Conservation (phyloP, 2,329 filamentous ascomycete genomes). For the Fusarium incarnatum region DNA sequence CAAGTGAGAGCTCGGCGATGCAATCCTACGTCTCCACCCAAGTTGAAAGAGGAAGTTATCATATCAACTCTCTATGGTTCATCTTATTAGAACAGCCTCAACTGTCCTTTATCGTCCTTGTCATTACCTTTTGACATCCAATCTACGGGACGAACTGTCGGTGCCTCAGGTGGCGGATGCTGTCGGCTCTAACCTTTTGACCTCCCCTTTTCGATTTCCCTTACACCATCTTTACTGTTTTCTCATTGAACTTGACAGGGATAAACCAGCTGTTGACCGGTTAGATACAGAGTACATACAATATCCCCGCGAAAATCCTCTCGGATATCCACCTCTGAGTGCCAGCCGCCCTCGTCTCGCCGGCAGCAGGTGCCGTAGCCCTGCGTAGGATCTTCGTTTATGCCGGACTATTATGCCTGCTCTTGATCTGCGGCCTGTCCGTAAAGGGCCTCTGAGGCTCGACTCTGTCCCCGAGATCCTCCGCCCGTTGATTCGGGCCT, state of each 20-base stretch:
- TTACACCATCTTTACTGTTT: conserved; percentile 40
- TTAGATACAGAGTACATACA: conserved; percentile 27
- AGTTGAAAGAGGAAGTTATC: conserved; percentile 3
- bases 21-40: conserved; percentile 19
- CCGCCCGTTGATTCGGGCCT: conserved; percentile 69
- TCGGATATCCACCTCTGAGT: conserved; percentile 30
- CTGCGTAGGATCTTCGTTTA: conserved; percentile 34
- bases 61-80: conserved; percentile 22
- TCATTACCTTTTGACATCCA: conserved; percentile 3
- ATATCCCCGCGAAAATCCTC: conserved; percentile 39
- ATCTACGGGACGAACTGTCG: conserved; percentile 29
- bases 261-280: conserved; percentile 33
- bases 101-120: conserved; percentile 19
- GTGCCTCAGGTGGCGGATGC: conserved; percentile 38
- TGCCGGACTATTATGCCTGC: conserved; percentile 32
- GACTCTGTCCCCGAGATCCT: conserved; percentile 60
- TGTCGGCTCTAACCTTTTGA: conserved; percentile 21
- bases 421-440: conserved; percentile 29
- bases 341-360: conserved; percentile 16
- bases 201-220: conserved; percentile 21
- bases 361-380: conserved; percentile 43
- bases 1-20: conserved; percentile 21
- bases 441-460: conserved; percentile 43
- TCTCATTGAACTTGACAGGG: conserved; percentile 35
- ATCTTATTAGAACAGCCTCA: conserved; percentile 11